A percentile compares a stretch with the other conserved stretches of the same genome.
Conservation (phyloP, 2,329 filamentous ascomycete genomes). For the Talaromyces sp. region DNA sequence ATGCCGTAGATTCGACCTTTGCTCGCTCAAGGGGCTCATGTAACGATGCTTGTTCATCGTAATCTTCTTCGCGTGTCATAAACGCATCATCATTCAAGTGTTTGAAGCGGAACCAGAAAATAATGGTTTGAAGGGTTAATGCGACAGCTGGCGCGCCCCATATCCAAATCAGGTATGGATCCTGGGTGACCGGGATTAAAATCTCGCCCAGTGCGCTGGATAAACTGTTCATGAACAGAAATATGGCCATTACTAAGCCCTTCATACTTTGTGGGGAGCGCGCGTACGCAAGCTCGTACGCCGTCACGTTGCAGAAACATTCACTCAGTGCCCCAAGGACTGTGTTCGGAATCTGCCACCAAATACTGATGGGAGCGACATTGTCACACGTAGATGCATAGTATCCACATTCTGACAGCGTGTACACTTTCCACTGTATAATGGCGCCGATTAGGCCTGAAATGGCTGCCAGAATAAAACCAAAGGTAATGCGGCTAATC, state of each 20-base stretch:
- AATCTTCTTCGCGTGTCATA: slow-evolving; percentile 20
- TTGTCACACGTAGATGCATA: slow-evolving; percentile 31
- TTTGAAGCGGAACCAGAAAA: slow-evolving; percentile 45
- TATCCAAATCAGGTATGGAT: slow-evolving; percentile 37
- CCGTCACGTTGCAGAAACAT: slow-evolving; percentile 54
- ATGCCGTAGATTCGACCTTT: neutral
- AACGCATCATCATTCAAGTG: slow-evolving; percentile 44
- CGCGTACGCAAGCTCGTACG: slow-evolving; percentile 69
- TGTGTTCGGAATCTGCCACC: slow-evolving; percentile 45
- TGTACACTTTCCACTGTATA: slow-evolving; percentile 42
- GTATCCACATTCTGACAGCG: slow-evolving; percentile 38
- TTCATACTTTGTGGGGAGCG: slow-evolving; percentile 74
- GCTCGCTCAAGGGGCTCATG: neutral
- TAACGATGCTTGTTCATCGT: neutral
- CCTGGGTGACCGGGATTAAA: slow-evolving; percentile 36
- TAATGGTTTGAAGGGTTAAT: slow-evolving; percentile 40
- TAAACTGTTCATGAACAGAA: slow-evolving; percentile 53
- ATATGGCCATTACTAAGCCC: slow-evolving; percentile 16
- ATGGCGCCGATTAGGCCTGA: slow-evolving; percentile 34
- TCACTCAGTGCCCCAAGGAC: slow-evolving; percentile 52
- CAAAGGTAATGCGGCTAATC: slow-evolving; percentile 46
- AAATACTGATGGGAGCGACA: slow-evolving; percentile 37
- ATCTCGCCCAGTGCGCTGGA: slow-evolving; percentile 42
- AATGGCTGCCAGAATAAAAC: slow-evolving; percentile 45
- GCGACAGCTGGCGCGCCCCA: slow-evolving; percentile 46